Conservation (phyloP, 352 stramenopile species). For the Pythium folliculosum region DNA sequence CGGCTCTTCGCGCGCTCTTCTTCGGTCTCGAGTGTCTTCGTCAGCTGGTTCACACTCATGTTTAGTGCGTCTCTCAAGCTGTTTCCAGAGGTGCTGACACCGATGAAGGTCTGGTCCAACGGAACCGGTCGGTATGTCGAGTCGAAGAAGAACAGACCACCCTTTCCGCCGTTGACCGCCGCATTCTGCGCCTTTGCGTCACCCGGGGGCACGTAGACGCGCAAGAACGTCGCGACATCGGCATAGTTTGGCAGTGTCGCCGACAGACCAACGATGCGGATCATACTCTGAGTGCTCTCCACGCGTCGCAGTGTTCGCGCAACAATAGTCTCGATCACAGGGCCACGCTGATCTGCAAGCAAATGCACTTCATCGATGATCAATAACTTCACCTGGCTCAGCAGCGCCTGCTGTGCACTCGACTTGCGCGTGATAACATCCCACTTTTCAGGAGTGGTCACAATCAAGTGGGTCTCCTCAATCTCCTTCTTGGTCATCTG, state of each 20-base stretch:
- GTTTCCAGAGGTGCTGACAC: slow-evolving; percentile 84
- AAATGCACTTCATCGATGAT: slow-evolving; percentile 99
- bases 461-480: slow-evolving; percentile 94
- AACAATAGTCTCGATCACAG: slow-evolving; percentile 99
- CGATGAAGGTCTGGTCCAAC: slow-evolving; percentile 99
- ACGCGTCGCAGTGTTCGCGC: slow-evolving; percentile 97
- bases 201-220: slow-evolving; percentile 83
- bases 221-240: slow-evolving; percentile 97
- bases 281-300: slow-evolving; percentile 96
- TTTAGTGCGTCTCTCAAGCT: slow-evolving; percentile 60
- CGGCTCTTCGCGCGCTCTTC: slow-evolving; percentile 36
- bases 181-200: slow-evolving; percentile 61
- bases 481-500: slow-evolving; percentile 98
- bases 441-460: slow-evolving; percentile 99
- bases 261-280: slow-evolving; percentile 97
- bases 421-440: slow-evolving; percentile 99
- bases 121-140: slow-evolving; percentile 97
- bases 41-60: slow-evolving; percentile 47
- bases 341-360: slow-evolving; percentile 97
- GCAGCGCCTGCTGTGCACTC: slow-evolving; percentile 87
- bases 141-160: slow-evolving; percentile 98
- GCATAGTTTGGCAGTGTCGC: slow-evolving; percentile 99
- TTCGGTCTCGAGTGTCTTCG: slow-evolving; percentile 46
- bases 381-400: slow-evolving; percentile 93
- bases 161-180: slow-evolving; percentile 69